These are phyloP conservation scores for Aspergillus sp. DNA, from an alignment of 2,329 filamentous ascomycete species.

Conservation along the genomic window DNA sequence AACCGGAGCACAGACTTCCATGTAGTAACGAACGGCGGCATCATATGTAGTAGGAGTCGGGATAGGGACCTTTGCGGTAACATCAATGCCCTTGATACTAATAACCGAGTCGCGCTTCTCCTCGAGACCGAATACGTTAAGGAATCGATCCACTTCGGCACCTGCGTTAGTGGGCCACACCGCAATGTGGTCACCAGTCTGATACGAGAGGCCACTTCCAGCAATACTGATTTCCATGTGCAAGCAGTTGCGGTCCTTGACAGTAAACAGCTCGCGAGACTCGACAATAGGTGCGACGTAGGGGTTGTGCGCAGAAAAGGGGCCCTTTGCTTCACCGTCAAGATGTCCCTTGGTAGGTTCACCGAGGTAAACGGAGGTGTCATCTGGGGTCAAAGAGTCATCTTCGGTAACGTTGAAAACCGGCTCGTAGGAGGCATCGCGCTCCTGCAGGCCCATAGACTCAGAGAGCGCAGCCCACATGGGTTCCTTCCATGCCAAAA, in stretches of 20 bases:
- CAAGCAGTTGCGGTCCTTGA: conserved; percentile 89
- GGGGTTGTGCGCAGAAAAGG: conserved; percentile 94
- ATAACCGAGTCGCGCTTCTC: conserved; percentile 81
- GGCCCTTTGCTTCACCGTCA: conserved; percentile 77
- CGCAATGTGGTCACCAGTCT: conserved; percentile 95
- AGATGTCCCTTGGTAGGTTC: conserved; percentile 97
- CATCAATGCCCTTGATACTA: conserved; percentile 84
- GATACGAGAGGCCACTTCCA: conserved; percentile 86
- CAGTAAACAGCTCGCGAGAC: conserved; percentile 85
- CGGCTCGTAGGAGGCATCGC: conserved; percentile 93
- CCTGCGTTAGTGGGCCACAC: conserved; percentile 97
- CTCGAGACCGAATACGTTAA: conserved; percentile 72
- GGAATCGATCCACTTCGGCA: conserved; percentile 84
- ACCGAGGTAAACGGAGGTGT: conserved; percentile 83
- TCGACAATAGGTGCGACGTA: conserved; percentile 92
- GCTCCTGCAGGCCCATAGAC: conserved; percentile 87
- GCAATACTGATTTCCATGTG: conserved; percentile 94
- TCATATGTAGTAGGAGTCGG: conserved; percentile 96
- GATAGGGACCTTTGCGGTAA: conserved; percentile 96
- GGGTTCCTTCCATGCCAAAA: conserved; percentile 97
- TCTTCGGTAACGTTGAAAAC: conserved; percentile 80
- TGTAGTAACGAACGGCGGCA: conserved; percentile 87
- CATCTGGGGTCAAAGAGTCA: conserved; percentile 70
- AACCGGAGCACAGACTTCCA: conserved; percentile 93
- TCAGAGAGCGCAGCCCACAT: conserved; percentile 90